These are phyloP conservation scores for Malania oleifera DNA, from an alignment of 164 flowering plant species.

Conservation along the genomic window DNA sequence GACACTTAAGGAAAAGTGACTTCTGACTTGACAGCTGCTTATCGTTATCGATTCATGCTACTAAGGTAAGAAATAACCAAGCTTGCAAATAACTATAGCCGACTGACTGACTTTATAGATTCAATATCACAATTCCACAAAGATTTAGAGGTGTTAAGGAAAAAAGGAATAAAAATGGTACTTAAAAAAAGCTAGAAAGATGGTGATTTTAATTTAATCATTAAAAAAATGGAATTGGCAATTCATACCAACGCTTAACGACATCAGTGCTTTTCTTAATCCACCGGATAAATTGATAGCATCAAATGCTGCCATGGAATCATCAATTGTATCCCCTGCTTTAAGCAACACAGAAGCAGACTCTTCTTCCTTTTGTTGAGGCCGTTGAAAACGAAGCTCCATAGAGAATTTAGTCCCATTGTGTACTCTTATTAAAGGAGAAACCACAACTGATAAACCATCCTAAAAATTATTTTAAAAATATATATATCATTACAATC, in stretches of 20 bases:
- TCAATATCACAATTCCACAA: too few relatives aligned
- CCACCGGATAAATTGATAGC: slow-evolving; percentile 66
- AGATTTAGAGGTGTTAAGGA: too few relatives aligned
- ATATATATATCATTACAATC: not conserved
- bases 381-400: slow-evolving; percentile 71
- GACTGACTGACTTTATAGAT: too few relatives aligned
- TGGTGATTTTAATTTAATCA: not conserved
- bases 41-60: too few relatives aligned
- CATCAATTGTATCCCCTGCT: slow-evolving; percentile 74
- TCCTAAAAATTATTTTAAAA: slow-evolving; percentile 41
- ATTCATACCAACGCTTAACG: slow-evolving; percentile 72
- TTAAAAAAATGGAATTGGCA: not conserved
- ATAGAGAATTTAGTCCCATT: slow-evolving; percentile 74
- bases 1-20: too few relatives aligned
- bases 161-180: not conserved
- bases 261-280: slow-evolving; percentile 60
- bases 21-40: too few relatives aligned
- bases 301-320: slow-evolving; percentile 72
- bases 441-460: slow-evolving; percentile 64
- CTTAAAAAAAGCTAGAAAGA: not conserved
- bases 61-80: too few relatives aligned
- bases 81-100: too few relatives aligned
- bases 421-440: slow-evolving; percentile 76
- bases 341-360: slow-evolving; percentile 52
- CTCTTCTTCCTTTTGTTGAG: slow-evolving; percentile 51